A percentile compares a stretch with the other conserved stretches of the same genome.
phyloP scores from a whole-genome alignment of 306 rosid genomes.

The Cucurbita ficifolia region DNA sequence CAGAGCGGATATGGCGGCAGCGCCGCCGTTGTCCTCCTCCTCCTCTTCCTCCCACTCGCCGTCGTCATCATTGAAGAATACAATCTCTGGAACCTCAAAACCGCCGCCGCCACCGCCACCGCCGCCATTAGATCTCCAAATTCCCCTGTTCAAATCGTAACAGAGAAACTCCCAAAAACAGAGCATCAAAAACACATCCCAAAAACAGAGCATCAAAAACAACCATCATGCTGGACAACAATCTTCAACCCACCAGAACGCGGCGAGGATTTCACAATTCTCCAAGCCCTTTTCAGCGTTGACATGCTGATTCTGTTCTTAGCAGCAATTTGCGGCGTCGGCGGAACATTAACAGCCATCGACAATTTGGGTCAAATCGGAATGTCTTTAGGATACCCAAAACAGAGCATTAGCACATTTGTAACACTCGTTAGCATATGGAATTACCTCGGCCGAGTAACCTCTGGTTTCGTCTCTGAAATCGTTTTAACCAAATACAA shows the following conservation, averaged over 20 bases:
- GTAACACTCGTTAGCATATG: conserved; percentile 13
- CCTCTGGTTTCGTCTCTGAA: conserved; percentile 10
- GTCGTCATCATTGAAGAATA: conserved; percentile 12
- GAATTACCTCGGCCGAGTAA: conserved; percentile 15
- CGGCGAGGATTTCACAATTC: conserved; percentile 25
- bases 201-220: not conserved
- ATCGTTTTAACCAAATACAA: conserved; percentile 16
- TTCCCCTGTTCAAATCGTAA: not conserved
- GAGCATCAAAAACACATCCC: not conserved
- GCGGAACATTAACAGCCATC: conserved; percentile 18
- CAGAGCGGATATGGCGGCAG: not conserved
- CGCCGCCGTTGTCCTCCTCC: conserved; percentile 1
- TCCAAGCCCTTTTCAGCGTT: conserved; percentile 16
- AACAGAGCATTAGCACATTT: conserved; percentile 11
- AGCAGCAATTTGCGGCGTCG: conserved; percentile 9
- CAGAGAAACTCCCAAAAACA: not conserved
- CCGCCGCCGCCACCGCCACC: not conserved
- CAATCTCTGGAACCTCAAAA: not conserved
- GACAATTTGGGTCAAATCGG: conserved; percentile 17
- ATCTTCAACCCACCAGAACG: conserved; percentile 15
- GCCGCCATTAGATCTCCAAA: not conserved
- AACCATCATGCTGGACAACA: conserved; percentile 9
- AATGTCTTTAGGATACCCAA: conserved; percentile 3
- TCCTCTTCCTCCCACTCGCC: conserved; percentile 18
- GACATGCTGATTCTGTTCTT: conserved; percentile 22